Percentiles rank a stretch among this genome's conserved stretches.
Conservation (phyloP, 1,139 yeast genomes). For the Taphrina wiesneri region DNA sequence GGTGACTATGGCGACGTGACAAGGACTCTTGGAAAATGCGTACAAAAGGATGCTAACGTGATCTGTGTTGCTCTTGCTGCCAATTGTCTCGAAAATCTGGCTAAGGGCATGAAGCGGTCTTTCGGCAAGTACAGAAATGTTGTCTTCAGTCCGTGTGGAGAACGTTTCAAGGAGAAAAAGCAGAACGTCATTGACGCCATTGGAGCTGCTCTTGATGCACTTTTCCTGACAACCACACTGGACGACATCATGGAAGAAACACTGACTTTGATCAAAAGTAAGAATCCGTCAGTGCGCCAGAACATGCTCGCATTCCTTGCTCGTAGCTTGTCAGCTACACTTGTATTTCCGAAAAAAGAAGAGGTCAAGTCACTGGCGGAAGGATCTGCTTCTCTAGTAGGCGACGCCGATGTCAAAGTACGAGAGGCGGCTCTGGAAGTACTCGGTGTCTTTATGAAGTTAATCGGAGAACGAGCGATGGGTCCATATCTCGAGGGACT, state of each 20-base stretch:
- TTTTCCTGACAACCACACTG: slow-evolving; percentile 53
- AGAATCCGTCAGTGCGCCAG: slow-evolving; percentile 80
- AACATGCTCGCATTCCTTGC: slow-evolving; percentile 66
- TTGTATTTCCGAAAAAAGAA: slow-evolving; percentile 53
- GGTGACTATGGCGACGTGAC: slow-evolving; percentile 70
- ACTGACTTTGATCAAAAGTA: slow-evolving; percentile 60
- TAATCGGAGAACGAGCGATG: slow-evolving; percentile 72
- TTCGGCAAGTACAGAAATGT: slow-evolving; percentile 59
- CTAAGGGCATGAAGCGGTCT: slow-evolving; percentile 62
- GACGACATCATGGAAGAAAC: slow-evolving; percentile 66
- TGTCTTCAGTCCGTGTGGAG: slow-evolving; percentile 66
- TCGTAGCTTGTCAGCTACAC: slow-evolving; percentile 61
- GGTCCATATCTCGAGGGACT: slow-evolving; percentile 62
- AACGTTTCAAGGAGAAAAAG: slow-evolving; percentile 86
- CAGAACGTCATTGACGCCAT: slow-evolving; percentile 73
- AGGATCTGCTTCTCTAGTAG: slow-evolving; percentile 59
- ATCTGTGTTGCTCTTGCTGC: slow-evolving; percentile 85
- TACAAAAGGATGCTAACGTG: slow-evolving; percentile 80
- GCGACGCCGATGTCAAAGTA: slow-evolving; percentile 83
- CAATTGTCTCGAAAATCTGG: slow-evolving; percentile 61
- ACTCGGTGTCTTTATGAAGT: slow-evolving; percentile 79
- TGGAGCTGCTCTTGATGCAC: slow-evolving; percentile 62
- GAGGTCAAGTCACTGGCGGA: slow-evolving; percentile 63
- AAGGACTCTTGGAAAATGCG: slow-evolving; percentile 64
- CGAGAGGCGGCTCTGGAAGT: slow-evolving; percentile 77